Evolutionary conservation across 768 basidiomycete species (phyloP), one percentile per base, ranked within the genome.

Genomic region (Mycena alexandri): DNA sequence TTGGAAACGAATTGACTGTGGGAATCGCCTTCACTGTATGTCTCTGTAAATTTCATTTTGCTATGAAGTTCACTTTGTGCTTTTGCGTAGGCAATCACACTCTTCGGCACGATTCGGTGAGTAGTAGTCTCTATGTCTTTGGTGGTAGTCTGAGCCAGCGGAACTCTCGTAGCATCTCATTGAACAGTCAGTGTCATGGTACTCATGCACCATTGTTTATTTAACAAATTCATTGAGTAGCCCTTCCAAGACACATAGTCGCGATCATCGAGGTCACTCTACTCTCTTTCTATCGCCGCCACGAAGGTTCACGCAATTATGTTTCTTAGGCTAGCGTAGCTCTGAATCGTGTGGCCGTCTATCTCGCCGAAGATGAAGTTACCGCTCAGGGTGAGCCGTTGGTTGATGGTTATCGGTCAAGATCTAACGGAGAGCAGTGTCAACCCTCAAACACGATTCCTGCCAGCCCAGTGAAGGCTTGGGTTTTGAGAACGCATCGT

Each of bases 21-120:
- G 84, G 90, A 12, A 84, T 88, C 16, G 96, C 96, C 0, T 97
- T 97, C 75, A 97, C 96, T 42, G 90, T 90, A 55, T 41, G 87
- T 80, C 29, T 29, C 29, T 25, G 9, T 10, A 12, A n/a, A 2
- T 22, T 16, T 1, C 33, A 48, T 22, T 16, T 43, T 19, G 9
- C 14, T 19, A 14, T 62, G 29, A 41, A 0, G 2, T 5, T 7
- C 25, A 22, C 41, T 12, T 9, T 14, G 14, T 6, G 25, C 24
- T 19, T 7, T 43, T 8, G n/a, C 10, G 3, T 55, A 91, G 87
- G 85, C 94, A 0, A 91, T 97, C 41, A 86, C 93, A 0, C 76
- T 96, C 43, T 97, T 96, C 79, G 93, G 93, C 71, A 54, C 41
- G 48, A 12, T 63, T 13, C 38, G 25, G 60, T 61, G 17, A 12